Conservation (phyloP, 2,329 filamentous ascomycete species). For the Alternaria panax region DNA sequence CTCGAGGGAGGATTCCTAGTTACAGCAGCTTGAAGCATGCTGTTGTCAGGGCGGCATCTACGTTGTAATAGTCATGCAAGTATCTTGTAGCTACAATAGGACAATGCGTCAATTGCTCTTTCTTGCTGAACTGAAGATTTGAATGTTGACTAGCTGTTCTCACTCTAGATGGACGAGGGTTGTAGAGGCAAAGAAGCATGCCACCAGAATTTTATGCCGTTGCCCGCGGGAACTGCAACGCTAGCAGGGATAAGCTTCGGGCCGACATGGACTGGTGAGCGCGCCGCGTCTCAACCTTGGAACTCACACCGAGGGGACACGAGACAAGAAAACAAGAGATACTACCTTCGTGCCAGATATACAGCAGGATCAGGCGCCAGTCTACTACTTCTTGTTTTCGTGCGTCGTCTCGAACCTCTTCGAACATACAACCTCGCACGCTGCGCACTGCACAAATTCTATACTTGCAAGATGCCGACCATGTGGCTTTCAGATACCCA, state of each 20-base stretch:
- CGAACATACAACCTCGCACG: conserved; percentile 10
- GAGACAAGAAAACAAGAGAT: conserved; percentile 32
- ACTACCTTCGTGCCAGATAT: conserved; percentile 18
- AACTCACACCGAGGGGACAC: conserved; percentile 39
- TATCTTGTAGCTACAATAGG: conserved; percentile 10
- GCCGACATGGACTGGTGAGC: conserved; percentile 16
- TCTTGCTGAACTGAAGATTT: background rate
- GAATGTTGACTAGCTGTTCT: background rate
- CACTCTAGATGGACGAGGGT: background rate
- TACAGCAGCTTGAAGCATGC: conserved; percentile 60
- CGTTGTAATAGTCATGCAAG: conserved; percentile 7
- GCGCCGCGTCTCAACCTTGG: conserved; percentile 25
- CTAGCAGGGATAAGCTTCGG: conserved; percentile 33
- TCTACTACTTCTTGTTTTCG: conserved; percentile 1
- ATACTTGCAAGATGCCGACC: conserved; percentile 67
- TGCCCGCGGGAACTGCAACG: conserved; percentile 23
- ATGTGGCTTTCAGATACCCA: conserved; percentile 98
- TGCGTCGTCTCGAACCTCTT: background rate
- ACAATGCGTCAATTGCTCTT: conserved; percentile 21
- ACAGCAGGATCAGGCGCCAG: conserved; percentile 5
- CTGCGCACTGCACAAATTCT: background rate
- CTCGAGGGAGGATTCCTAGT: conserved; percentile 69
- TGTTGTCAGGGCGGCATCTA: conserved; percentile 61
- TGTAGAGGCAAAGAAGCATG: conserved; percentile 2
- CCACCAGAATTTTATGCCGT: conserved; percentile 25